These are phyloP conservation scores for Cryptosporidium sp. DNA, from an alignment of 169 alveolate genomes.

Conservation along the genomic window DNA sequence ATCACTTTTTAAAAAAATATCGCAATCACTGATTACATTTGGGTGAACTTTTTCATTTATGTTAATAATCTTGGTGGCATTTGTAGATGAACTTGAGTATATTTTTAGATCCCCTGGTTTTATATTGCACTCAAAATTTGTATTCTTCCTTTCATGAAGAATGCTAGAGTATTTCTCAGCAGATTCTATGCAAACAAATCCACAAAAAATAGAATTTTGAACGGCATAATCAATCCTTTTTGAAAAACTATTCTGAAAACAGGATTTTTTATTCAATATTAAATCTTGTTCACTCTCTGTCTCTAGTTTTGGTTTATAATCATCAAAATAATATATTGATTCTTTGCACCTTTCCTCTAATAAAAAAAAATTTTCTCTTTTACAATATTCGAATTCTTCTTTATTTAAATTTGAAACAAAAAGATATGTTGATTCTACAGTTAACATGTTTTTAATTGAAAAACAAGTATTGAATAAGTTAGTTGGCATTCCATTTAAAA, in stretches of 20 bases:
- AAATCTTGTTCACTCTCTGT: not conserved
- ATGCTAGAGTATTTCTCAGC: not conserved
- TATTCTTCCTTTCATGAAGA: not conserved
- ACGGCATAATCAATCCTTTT: not conserved
- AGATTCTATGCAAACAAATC: constrained; percentile 38
- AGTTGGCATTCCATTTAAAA: constrained; percentile 50
- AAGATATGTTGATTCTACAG: constrained; percentile 65
- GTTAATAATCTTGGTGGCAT: not conserved
- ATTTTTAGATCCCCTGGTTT: not conserved
- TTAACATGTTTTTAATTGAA: constrained; percentile 34
- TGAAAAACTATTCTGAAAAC: not conserved
- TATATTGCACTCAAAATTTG: not conserved
- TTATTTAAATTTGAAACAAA: constrained; percentile 24
- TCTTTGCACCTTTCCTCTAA: constrained; percentile 39
- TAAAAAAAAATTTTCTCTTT: constrained; percentile 25
- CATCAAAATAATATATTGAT: constrained; percentile 45
- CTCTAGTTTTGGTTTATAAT: not conserved
- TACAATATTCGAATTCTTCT: constrained; percentile 36
- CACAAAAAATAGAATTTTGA: constrained; percentile 68
- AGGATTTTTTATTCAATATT: not conserved
- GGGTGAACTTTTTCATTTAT: constrained; percentile 1
- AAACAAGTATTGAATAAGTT: constrained; percentile 19
- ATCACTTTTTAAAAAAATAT: constrained; percentile 25
- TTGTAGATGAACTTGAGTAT: not conserved
- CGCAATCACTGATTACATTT: constrained; percentile 54